Base-by-base conservation (phyloP, 139 green algal genomes). In the Chlorella sp. region DNA sequence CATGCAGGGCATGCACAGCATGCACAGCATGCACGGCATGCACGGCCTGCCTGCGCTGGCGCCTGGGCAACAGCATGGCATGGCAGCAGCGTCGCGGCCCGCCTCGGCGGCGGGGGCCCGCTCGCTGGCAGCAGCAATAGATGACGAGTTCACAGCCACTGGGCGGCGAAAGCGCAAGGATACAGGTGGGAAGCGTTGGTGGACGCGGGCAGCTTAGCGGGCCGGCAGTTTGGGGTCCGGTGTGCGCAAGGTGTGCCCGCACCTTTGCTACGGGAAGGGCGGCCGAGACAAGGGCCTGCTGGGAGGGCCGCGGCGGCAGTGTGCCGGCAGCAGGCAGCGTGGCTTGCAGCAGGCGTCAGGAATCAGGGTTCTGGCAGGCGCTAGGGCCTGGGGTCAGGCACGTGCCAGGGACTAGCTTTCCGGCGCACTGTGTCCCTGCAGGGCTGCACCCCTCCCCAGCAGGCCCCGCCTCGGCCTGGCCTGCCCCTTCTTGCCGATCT, bases 91-190 rank as follows among this genome's bases (percentile, higher is more conserved):
- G 18, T 22, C 36, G 32, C 86, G 57, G 80, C 19, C n/a, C 28
- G n/a, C 78, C 3, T 81, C 75, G 34, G 34, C 64, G 79, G 39
- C 68, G 42, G 42, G 24, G 84, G 39, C 39, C 16, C 64, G 64
- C 7, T 71, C 22, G 7, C 57, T 28, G 24, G 73, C n/a, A 14
- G 84, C 60, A 16, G 88, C n/a, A 14, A 68, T 40, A 16, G 88
- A 90, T 19, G 84, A 93, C 57, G 90, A 92, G 78, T 69, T 91
- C 19, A 93, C 88, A 2, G 92, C 89, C 18, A 96, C 89, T 14
- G 96, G 95, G 24, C 87, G 96, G 30, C 89, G 93, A 28, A 96
- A 96, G 88, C 93, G 96, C 76, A 97, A 96, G 88, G 96, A 98
- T 89, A 92, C 92, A 40, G 96, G 93, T 85, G 81, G n/a, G 82